These are phyloP conservation scores for Jatropha multifida DNA, from an alignment of 441 rosid species.

Conservation along the genomic window DNA sequence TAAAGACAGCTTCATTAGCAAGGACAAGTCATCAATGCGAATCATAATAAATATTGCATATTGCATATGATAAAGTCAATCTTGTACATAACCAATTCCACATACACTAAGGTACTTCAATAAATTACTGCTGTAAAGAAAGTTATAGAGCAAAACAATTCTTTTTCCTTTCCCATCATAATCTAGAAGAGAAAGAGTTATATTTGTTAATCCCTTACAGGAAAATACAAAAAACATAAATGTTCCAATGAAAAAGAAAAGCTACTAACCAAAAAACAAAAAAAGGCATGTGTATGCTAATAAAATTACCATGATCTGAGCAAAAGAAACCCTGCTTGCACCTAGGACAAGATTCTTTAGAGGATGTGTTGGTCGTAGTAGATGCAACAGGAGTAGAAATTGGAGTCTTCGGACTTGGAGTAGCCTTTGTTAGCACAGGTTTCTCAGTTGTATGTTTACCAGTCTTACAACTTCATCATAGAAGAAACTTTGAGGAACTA, in stretches of 20 bases:
- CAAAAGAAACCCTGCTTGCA: constrained; percentile 98
- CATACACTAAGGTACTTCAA: not conserved
- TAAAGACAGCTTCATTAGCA: not conserved
- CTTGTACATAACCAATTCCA: constrained; percentile 1
- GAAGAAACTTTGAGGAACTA: constrained; percentile 21
- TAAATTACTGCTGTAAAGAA: not conserved
- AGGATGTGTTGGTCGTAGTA: constrained; percentile 35
- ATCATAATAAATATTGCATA: constrained; percentile 1
- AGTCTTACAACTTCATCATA: constrained; percentile 74
- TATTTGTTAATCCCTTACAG: no score
- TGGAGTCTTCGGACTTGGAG: constrained; percentile 36
- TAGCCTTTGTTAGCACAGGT: constrained; percentile 55
- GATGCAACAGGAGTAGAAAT: constrained; percentile 34
- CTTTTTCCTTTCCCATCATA: not conserved
- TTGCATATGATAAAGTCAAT: not conserved
- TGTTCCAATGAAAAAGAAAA: not conserved
- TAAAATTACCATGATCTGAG: constrained; percentile 76
- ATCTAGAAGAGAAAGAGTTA: not conserved
- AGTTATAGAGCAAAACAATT: not conserved
- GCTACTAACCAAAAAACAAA: no score
- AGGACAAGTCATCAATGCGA: not conserved
- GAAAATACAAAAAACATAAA: no score
- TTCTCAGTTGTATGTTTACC: constrained; percentile 94
- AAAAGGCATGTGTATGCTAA: constrained; percentile 3
- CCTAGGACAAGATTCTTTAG: constrained; percentile 72